phyloP scores from a whole-genome alignment of 768 basidiomycete species.

The Punctularia strigosozonata region DNA sequence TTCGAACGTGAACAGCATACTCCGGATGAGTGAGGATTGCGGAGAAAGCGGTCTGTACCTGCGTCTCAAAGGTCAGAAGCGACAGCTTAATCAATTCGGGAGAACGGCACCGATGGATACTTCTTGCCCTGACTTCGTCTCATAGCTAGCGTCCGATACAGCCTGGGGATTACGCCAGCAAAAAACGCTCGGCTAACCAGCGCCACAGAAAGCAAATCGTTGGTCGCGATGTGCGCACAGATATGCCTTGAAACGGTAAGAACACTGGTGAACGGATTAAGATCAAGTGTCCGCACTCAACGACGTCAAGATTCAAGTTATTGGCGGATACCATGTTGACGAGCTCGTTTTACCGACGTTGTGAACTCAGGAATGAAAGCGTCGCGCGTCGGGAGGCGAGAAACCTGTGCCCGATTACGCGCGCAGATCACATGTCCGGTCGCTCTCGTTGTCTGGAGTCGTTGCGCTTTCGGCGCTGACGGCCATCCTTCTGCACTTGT shows the following conservation, averaged over 20 bases:
- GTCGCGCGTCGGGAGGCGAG: no score
- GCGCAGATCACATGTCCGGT: no score
- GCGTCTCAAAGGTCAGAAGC: conserved; percentile 2
- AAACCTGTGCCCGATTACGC: no score
- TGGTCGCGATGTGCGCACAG: conserved; percentile 35
- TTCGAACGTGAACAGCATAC: conserved; percentile 46
- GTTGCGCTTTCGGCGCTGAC: no score
- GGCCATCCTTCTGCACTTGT: no score
- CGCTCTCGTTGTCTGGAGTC: no score
- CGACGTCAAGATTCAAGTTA: conserved; percentile 1
- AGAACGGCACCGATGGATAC: conserved; percentile 33
- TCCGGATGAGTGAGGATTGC: conserved; percentile 39
- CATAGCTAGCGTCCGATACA: conserved; percentile 51
- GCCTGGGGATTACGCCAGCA: conserved; percentile 46
- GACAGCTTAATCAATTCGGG: background rate
- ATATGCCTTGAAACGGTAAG: conserved; percentile 66
- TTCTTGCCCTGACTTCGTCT: conserved; percentile 43
- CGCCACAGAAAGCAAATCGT: conserved; percentile 47
- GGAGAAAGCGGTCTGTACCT: conserved; percentile 51
- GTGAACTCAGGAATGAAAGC: no score
- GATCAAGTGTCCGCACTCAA: no score
- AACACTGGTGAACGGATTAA: no score
- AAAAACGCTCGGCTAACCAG: conserved; percentile 59
- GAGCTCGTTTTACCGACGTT: no score
- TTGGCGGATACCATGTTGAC: conserved; percentile 1